Evolutionary conservation across 805 yeast genomes (phyloP).

Genomic region (Starmerella floricola): DNA sequence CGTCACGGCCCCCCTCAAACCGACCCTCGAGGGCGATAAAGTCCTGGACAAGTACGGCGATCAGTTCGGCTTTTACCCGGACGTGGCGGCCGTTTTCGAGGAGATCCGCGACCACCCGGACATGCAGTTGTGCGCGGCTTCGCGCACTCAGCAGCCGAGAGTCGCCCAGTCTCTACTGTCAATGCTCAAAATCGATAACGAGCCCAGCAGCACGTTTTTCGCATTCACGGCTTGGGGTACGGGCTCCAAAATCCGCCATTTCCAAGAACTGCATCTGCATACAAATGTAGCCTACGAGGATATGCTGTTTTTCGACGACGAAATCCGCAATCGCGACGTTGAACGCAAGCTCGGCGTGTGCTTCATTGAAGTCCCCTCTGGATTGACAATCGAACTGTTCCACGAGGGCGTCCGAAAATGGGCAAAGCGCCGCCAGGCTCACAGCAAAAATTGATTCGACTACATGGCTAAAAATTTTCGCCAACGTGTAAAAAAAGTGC

Average conservation of each 20-base stretch:
- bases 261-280: slow-evolving; percentile 37
- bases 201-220: slow-evolving; percentile 42
- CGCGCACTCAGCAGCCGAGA: slow-evolving; percentile 68
- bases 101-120: slow-evolving; percentile 38
- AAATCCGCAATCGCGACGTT: slow-evolving; percentile 64
- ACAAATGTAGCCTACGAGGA: slow-evolving; percentile 38
- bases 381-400: slow-evolving; percentile 23
- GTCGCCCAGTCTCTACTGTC: slow-evolving; percentile 54
- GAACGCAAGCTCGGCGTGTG: slow-evolving; percentile 50
- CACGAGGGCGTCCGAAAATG: slow-evolving; percentile 20
- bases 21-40: slow-evolving; percentile 27
- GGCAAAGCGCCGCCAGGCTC: slow-evolving; percentile 9
- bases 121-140: slow-evolving; percentile 54
- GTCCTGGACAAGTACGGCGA: slow-evolving; percentile 46
- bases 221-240: slow-evolving; percentile 33
- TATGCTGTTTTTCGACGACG: slow-evolving; percentile 69
- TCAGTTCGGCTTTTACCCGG: slow-evolving; percentile 47
- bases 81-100: slow-evolving; percentile 51
- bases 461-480: too few species aligned
- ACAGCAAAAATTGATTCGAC: not conserved
- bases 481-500: too few species aligned
- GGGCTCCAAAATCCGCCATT: slow-evolving; percentile 43
- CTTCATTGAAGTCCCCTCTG: slow-evolving; percentile 52
- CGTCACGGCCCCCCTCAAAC: slow-evolving; percentile 42
- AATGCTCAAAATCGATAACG: slow-evolving; percentile 41